Evolutionary conservation across 1,284 basidiomycete genomes (phyloP).

Genomic region (Trametes sp.): DNA sequence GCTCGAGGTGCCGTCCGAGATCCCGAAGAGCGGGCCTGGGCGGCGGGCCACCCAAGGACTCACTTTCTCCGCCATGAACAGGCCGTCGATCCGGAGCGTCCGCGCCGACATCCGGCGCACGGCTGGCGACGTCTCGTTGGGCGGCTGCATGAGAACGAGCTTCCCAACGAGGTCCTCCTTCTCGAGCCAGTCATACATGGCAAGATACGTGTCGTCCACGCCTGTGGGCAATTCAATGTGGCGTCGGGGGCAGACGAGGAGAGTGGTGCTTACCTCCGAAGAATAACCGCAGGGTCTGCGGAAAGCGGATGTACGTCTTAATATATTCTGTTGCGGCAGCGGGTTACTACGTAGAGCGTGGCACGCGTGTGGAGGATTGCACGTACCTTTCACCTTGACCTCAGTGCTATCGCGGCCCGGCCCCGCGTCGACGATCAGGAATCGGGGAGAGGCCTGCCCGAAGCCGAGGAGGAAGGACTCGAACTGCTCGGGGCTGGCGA

Average conservation of each 20-base stretch:
- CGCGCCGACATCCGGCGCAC: slow-evolving; percentile 60
- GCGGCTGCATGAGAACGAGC: slow-evolving; percentile 64
- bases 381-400: slow-evolving; percentile 76
- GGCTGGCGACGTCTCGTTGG: slow-evolving; percentile 53
- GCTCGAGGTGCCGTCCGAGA: slow-evolving; percentile 30
- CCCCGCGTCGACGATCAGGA: slow-evolving; percentile 76
- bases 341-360: slow-evolving; percentile 7
- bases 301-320: slow-evolving; percentile 75
- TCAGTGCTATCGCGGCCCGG: slow-evolving; percentile 68
- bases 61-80: slow-evolving; percentile 65
- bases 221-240: slow-evolving; percentile 33
- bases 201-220: slow-evolving; percentile 53
- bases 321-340: slow-evolving; percentile 64
- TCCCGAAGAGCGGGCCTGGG: slow-evolving; percentile 46
- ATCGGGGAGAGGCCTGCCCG: slow-evolving; percentile 72
- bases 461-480: slow-evolving; percentile 75
- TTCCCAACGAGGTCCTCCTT: slow-evolving; percentile 73
- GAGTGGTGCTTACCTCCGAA: slow-evolving; percentile 60
- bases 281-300: slow-evolving; percentile 78
- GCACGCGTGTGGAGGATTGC: slow-evolving; percentile 1
- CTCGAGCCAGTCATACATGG: slow-evolving; percentile 46
- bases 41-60: slow-evolving; percentile 46
- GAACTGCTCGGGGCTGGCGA: slow-evolving; percentile 70
- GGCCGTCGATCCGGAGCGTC: slow-evolving; percentile 61
- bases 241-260: neutral